Percentiles rank a stretch among this genome's conserved stretches.
Conservation (phyloP, 2,329 filamentous ascomycete genomes). For the Bipolaris cookei region DNA sequence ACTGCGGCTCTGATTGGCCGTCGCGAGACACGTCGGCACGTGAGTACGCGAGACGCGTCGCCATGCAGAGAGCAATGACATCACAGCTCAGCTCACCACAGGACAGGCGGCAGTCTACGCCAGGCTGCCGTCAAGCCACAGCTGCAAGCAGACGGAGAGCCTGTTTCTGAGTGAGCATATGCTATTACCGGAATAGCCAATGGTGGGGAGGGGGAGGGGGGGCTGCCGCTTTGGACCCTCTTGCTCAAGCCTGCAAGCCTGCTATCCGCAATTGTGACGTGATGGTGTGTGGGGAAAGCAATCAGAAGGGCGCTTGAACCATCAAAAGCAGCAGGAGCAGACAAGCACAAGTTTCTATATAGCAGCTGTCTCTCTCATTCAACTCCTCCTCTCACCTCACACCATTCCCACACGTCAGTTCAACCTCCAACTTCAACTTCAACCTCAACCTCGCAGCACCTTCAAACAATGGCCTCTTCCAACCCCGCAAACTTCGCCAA, state of each 20-base stretch:
- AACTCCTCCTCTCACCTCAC: neutral
- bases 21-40: conserved; percentile 3
- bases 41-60: conserved; percentile 23
- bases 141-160: neutral
- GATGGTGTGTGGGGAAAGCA: conserved; percentile 20
- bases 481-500: conserved; percentile 63
- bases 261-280: conserved; percentile 26
- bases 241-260: neutral
- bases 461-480: conserved; percentile 45
- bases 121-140: conserved; percentile 29
- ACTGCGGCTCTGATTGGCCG: conserved; percentile 22
- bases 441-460: conserved; percentile 10
- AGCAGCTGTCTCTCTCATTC: neutral
- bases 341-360: neutral
- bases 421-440: conserved; percentile 6
- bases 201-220: neutral
- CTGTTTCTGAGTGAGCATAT: neutral
- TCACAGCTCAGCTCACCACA: conserved; percentile 17
- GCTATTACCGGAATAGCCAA: conserved; percentile 6
- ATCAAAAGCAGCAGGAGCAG: conserved; percentile 19
- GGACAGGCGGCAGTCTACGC: neutral
- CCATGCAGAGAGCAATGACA: conserved; percentile 19
- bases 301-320: conserved; percentile 15
- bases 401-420: neutral
- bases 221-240: neutral